These are phyloP conservation scores for Teratosphaeriaceae sp. DNA, from an alignment of 2,329 filamentous ascomycete species.

Conservation along the genomic window DNA sequence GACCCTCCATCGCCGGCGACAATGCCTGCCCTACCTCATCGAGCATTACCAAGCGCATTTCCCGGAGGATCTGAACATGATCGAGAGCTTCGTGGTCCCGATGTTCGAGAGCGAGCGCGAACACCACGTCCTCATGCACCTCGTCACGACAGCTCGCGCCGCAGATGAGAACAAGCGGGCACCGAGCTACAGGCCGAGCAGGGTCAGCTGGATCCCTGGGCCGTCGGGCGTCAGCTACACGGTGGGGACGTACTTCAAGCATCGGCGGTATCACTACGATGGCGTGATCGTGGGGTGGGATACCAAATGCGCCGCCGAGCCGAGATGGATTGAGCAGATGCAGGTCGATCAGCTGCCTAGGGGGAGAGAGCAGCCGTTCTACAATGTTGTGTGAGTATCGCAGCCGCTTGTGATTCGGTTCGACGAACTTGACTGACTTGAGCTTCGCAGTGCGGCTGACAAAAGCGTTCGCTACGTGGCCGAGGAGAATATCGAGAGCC, in stretches of 20 bases:
- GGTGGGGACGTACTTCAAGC: slow-evolving; percentile 78
- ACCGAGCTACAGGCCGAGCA: slow-evolving; percentile 1
- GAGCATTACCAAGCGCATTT: slow-evolving; percentile 59
- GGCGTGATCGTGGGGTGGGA: slow-evolving; percentile 90
- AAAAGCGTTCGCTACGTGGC: slow-evolving; percentile 67
- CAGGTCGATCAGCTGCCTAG: slow-evolving; percentile 53
- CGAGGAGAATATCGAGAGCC: slow-evolving; percentile 65
- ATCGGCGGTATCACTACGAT: slow-evolving; percentile 71
- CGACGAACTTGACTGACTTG: not conserved
- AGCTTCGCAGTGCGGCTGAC: slow-evolving; percentile 51
- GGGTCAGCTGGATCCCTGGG: slow-evolving; percentile 6
- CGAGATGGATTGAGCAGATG: slow-evolving; percentile 59
- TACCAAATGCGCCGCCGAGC: slow-evolving; percentile 49
- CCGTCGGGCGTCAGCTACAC: slow-evolving; percentile 49
- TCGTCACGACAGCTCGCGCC: slow-evolving; percentile 49
- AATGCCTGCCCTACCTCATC: slow-evolving; percentile 58
- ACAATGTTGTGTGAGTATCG: slow-evolving; percentile 74
- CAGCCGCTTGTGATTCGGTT: not conserved
- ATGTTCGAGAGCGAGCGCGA: slow-evolving; percentile 48
- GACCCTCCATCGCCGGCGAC: slow-evolving; percentile 38
- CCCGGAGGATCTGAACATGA: slow-evolving; percentile 64
- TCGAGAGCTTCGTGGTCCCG: slow-evolving; percentile 62
- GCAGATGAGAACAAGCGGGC: slow-evolving; percentile 45
- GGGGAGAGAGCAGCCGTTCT: slow-evolving; percentile 65
- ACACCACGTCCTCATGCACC: slow-evolving; percentile 48